Conservation (phyloP, 768 basidiomycete genomes). For the Rhizopogon roseolus region DNA sequence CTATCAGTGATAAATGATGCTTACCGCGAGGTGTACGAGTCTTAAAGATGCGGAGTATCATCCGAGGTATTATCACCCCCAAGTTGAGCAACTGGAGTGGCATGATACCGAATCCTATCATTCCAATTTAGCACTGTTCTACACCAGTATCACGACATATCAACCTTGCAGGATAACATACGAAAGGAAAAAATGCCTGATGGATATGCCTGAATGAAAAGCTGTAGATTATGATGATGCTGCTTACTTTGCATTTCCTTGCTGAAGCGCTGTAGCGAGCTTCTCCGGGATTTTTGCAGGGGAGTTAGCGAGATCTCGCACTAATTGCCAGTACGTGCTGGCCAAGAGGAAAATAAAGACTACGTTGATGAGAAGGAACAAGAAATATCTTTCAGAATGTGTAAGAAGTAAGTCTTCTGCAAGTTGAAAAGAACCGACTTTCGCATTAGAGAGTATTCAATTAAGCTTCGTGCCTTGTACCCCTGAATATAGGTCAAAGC, state of each 20-base stretch:
- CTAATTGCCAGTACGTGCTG: constrained; percentile 87
- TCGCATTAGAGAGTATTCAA: constrained; percentile 88
- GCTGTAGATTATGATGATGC: constrained; percentile 5
- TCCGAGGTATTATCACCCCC: constrained; percentile 78
- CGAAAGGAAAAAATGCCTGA: constrained; percentile 76
- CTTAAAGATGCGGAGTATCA: constrained; percentile 68
- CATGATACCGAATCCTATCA: constrained; percentile 83
- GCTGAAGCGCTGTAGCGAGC: constrained; percentile 77
- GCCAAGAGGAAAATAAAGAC: constrained; percentile 93
- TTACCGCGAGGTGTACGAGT: constrained; percentile 89
- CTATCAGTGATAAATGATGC: constrained; percentile 2
- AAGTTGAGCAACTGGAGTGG: constrained; percentile 92
- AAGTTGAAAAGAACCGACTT: constrained; percentile 52
- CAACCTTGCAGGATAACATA: constrained; percentile 82
- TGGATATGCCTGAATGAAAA: constrained; percentile 1
- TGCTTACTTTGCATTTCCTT: constrained; percentile 61
- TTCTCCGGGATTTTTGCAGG: constrained; percentile 95
- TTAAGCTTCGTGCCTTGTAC: constrained; percentile 83
- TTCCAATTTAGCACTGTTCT: constrained; percentile 3
- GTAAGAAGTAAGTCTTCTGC: constrained; percentile 3
- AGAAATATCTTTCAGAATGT: constrained; percentile 65
- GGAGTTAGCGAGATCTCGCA: constrained; percentile 87
- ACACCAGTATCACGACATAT: not conserved
- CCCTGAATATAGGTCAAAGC: constrained; percentile 89
- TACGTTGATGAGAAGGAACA: constrained; percentile 88